Base-by-base conservation (phyloP, 371 early-diverging fungal species). In the Apophysomyces elegans region DNA sequence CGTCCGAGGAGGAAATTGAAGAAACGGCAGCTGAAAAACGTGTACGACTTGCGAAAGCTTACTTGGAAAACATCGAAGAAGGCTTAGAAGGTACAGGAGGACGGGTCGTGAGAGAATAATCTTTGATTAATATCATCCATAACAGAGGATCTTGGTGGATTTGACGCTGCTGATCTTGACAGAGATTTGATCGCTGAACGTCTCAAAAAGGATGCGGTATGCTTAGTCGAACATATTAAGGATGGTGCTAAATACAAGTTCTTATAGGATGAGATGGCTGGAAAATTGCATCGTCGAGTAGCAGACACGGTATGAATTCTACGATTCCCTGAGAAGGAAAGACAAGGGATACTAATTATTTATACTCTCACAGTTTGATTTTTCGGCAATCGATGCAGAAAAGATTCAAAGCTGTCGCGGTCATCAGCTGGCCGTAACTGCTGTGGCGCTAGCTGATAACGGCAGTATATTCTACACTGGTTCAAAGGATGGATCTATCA, bases 1-100 rank as follows among this genome's bases (percentile, higher is more conserved):
- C 88, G 16, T 87, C 83, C 11, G 86, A 81, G 56, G 85, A 90
- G 62, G 83, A 82, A 65, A 77, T 86, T 37, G 74, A 80, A 56
- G 97, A 98, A 77, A 93, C 95, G 0, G 90, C 95, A 1, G 94
- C 96, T 0, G 94, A 96, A 70, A 96, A 96, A 71, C 88, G 97
- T 59, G 81, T 96, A 63, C 84, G 97, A 56, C 80, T 97, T 64
- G 97, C 97, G 36, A 96, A 96, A 81, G 84, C 87, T 54, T 98
- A 98, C 72, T 81, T 98, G 35, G 83, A 85, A 41, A 88, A 86
- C 56, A 85, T 98, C 37, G 78, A 91, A 69, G 84, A 87, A 46
- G 84, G 81, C 54, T 59, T 79, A 38, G 86, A 86, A 44, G 90
- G 91, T 90, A 80, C 54, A 64, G 47, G 12, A 37, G 16, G 26